A percentile compares a stretch with the other conserved stretches of the same genome.
Evolutionary conservation across 108 stramenopile species (phyloP).

Genomic region (Conticribra weissflogii): DNA sequence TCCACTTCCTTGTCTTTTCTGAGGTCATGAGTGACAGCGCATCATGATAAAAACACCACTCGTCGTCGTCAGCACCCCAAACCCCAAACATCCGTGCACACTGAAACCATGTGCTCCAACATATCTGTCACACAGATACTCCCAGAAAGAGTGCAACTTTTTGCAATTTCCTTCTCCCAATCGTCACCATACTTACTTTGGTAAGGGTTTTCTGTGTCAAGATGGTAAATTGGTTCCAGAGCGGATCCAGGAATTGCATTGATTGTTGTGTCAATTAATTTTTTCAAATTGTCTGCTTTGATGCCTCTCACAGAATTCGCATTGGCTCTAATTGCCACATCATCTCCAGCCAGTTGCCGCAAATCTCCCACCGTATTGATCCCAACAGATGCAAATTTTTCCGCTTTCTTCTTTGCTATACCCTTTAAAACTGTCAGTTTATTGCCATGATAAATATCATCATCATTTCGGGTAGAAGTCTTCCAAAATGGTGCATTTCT

Average conservation of each 20-base stretch:
- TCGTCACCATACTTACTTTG: neutral
- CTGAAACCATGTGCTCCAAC: slow-evolving; percentile 5
- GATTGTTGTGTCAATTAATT: neutral
- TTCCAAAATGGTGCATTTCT: neutral
- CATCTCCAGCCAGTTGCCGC: too few relatives aligned
- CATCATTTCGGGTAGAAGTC: neutral
- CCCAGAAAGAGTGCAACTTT: neutral
- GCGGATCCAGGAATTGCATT: neutral
- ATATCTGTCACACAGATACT: slow-evolving; percentile 14
- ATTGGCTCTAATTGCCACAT: too few relatives aligned
- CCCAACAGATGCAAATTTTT: too few relatives aligned
- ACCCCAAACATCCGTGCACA: slow-evolving; percentile 3
- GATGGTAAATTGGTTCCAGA: neutral
- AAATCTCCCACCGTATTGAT: too few relatives aligned
- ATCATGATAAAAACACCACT: slow-evolving; percentile 25
- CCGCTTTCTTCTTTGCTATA: too few relatives aligned
- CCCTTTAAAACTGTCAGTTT: too few relatives aligned
- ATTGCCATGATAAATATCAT: too few relatives aligned
- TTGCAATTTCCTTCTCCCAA: neutral
- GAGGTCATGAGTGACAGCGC: slow-evolving; percentile 18
- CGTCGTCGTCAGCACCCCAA: neutral
- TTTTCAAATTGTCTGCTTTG: neutral
- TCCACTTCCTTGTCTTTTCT: slow-evolving; percentile 1
- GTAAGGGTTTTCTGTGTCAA: neutral
- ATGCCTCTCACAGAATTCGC: too few relatives aligned